These are phyloP conservation scores for Fusarium ambrosium DNA, from an alignment of 2,329 filamentous ascomycete species.

Conservation along the genomic window DNA sequence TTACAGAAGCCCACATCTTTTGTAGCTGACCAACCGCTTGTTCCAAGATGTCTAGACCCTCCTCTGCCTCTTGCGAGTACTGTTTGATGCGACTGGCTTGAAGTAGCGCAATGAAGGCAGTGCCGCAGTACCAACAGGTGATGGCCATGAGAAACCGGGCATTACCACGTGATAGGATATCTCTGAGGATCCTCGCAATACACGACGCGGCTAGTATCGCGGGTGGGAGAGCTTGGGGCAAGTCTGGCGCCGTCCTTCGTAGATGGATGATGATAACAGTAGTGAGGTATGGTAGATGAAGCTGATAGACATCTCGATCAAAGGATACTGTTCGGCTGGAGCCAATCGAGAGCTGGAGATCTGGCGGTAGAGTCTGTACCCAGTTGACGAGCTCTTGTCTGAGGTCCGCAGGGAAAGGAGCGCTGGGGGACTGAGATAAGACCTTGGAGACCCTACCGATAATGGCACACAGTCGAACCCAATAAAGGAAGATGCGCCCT, in stretches of 20 bases:
- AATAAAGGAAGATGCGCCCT: slow-evolving; percentile 57
- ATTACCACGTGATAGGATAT: slow-evolving; percentile 55
- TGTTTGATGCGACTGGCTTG: slow-evolving; percentile 49
- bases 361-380: slow-evolving; percentile 28
- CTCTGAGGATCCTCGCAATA: slow-evolving; percentile 47
- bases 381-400: slow-evolving; percentile 36
- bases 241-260: slow-evolving; percentile 51
- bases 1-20: slow-evolving; percentile 43
- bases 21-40: slow-evolving; percentile 38
- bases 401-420: slow-evolving; percentile 26
- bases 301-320: slow-evolving; percentile 57
- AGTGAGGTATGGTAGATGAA: slow-evolving; percentile 58
- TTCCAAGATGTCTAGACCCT: slow-evolving; percentile 31
- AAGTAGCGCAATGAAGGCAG: slow-evolving; percentile 57
- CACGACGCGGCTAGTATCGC: slow-evolving; percentile 38
- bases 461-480: slow-evolving; percentile 57
- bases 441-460: slow-evolving; percentile 57
- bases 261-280: slow-evolving; percentile 57
- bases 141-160: slow-evolving; percentile 58
- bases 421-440: slow-evolving; percentile 41
- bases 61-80: slow-evolving; percentile 37
- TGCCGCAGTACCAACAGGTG: slow-evolving; percentile 58
- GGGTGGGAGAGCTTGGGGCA: slow-evolving; percentile 47
- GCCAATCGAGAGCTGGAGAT: slow-evolving; percentile 32
- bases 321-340: slow-evolving; percentile 48